These are phyloP conservation scores for Penicillium coffeae DNA, from an alignment of 495 filamentous ascomycete genomes.

Conservation along the genomic window DNA sequence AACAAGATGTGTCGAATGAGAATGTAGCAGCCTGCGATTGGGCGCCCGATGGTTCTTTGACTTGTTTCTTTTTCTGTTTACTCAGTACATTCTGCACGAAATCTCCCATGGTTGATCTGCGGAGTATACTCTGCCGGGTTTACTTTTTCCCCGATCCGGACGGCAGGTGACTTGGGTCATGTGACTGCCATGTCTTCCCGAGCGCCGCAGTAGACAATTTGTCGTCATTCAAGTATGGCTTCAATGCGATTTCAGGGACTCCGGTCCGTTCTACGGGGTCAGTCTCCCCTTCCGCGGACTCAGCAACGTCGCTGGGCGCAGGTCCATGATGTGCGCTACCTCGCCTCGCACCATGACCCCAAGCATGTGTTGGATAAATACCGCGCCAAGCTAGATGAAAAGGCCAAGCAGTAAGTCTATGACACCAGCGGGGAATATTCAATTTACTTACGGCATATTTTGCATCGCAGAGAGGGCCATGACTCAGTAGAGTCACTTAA, in stretches of 20 bases:
- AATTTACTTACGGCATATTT: no score
- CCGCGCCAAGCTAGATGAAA: constrained; percentile 75
- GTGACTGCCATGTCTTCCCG: not conserved
- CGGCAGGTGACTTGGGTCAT: not conserved
- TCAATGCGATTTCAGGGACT: constrained; percentile 31
- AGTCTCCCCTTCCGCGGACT: constrained; percentile 25
- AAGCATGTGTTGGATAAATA: constrained; percentile 78
- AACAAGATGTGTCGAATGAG: no score
- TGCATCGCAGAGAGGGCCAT: constrained; percentile 60
- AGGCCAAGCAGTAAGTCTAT: constrained; percentile 72
- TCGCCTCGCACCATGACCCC: constrained; percentile 61
- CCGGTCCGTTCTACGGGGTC: constrained; percentile 25
- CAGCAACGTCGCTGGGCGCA: constrained; percentile 83
- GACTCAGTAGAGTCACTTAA: constrained; percentile 71
- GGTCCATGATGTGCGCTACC: constrained; percentile 87
- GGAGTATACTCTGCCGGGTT: no score
- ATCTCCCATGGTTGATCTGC: no score
- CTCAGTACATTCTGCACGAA: no score
- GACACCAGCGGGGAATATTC: no score
- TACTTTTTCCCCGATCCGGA: not conserved
- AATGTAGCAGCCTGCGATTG: no score
- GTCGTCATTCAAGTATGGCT: constrained; percentile 23
- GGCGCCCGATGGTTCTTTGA: no score
- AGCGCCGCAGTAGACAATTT: not conserved
- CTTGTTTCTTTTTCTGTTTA: no score